A percentile compares a stretch with the other conserved stretches of the same genome.
Conservation (phyloP, 371 early-diverging fungal species). For the Lichtheimia ornata region DNA sequence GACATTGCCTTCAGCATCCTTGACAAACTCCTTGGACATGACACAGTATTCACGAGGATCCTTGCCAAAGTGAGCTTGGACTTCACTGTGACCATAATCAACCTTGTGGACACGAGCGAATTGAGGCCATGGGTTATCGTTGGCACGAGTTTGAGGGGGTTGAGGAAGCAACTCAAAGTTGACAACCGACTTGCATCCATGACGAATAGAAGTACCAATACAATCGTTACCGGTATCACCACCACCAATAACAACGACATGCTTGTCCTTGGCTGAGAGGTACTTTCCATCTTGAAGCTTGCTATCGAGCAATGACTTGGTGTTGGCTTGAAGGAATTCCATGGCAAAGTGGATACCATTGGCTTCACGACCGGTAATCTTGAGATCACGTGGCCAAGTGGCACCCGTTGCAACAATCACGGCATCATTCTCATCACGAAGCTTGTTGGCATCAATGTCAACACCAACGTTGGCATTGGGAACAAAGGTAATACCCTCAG, state of each 20-base stretch:
- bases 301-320: slow-evolving; percentile 82
- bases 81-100: slow-evolving; percentile 96
- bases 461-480: slow-evolving; percentile 87
- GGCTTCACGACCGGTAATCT: slow-evolving; percentile 83
- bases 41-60: slow-evolving; percentile 95
- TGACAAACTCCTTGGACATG: slow-evolving; percentile 92
- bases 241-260: slow-evolving; percentile 96
- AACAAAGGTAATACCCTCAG: slow-evolving; percentile 90
- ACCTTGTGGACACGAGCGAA: slow-evolving; percentile 93
- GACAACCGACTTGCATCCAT: slow-evolving; percentile 86
- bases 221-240: slow-evolving; percentile 98
- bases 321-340: slow-evolving; percentile 93
- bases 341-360: slow-evolving; percentile 97
- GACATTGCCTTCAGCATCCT: slow-evolving; percentile 79
- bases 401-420: slow-evolving; percentile 92
- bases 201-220: slow-evolving; percentile 92
- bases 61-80: slow-evolving; percentile 79
- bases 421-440: slow-evolving; percentile 76
- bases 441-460: slow-evolving; percentile 65
- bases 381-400: slow-evolving; percentile 95
- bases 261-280: slow-evolving; percentile 87
- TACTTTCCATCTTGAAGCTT: slow-evolving; percentile 73
- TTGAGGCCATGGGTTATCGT: slow-evolving; percentile 97
- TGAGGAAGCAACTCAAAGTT: slow-evolving; percentile 96
- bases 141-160: slow-evolving; percentile 79